Conservation (phyloP, 1,139 yeast genomes). For the Zygosaccharomyces pseudobailii region DNA sequence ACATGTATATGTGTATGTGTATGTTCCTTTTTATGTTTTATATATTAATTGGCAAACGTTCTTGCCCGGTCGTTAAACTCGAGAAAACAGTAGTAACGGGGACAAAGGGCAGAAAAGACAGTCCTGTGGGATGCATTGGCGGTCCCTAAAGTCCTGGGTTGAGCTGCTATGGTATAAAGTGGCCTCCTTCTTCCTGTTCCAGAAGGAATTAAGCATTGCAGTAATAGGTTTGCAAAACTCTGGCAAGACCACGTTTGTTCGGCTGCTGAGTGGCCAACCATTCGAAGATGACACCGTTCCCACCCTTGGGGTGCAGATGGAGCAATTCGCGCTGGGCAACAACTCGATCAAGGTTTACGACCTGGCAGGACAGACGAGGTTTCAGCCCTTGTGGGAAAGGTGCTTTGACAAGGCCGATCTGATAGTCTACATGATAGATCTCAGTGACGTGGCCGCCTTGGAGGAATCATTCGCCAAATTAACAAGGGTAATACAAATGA, state of each 20-base stretch:
- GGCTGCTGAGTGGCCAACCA: slow-evolving; percentile 15
- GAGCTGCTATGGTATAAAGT: slow-evolving; percentile 10
- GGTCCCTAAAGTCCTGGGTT: slow-evolving; percentile 9
- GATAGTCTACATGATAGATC: slow-evolving; percentile 23
- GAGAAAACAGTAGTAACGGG: not conserved
- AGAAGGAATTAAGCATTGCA: slow-evolving; percentile 20
- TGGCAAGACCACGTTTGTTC: slow-evolving; percentile 22
- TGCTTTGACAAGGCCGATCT: slow-evolving; percentile 21
- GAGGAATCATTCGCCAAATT: slow-evolving; percentile 14
- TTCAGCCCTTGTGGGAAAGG: slow-evolving; percentile 21
- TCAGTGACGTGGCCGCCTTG: slow-evolving; percentile 19
- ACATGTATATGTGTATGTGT: not conserved
- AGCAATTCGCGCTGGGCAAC: slow-evolving; percentile 15
- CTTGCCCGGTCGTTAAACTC: not conserved
- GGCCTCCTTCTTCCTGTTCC: slow-evolving; percentile 12
- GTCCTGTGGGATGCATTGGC: slow-evolving; percentile 1
- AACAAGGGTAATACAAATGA: slow-evolving; percentile 15
- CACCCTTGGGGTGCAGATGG: slow-evolving; percentile 18
- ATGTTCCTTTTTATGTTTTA: not conserved
- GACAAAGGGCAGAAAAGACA: not conserved
- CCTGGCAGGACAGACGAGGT: slow-evolving; percentile 21
- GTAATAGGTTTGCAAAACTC: slow-evolving; percentile 24
- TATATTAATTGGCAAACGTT: not conserved
- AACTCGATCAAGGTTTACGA: slow-evolving; percentile 18
- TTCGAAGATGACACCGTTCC: slow-evolving; percentile 22